phyloP scores from a whole-genome alignment of 164 flowering plant genomes.

The Magnolia kwangsiensis region DNA sequence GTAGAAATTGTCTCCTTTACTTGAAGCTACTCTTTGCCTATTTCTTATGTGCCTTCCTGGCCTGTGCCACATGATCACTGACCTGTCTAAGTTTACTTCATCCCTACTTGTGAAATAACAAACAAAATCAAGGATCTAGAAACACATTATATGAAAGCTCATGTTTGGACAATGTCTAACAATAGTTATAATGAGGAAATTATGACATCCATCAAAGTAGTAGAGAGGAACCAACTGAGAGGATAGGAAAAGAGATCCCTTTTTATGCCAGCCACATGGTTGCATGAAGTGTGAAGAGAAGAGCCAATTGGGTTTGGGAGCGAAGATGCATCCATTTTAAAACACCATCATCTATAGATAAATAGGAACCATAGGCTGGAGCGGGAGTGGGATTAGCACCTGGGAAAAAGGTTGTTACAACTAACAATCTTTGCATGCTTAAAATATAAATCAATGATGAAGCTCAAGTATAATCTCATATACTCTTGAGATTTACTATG shows the following conservation, averaged over 20 bases:
- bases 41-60: constrained; percentile 78
- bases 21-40: constrained; percentile 93
- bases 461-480: not conserved
- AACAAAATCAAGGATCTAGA: not conserved
- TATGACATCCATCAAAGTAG: too few relatives aligned
- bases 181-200: too few relatives aligned
- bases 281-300: not conserved
- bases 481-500: too few relatives aligned
- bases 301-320: not conserved
- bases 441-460: too few relatives aligned
- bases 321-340: not conserved
- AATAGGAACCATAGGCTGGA: not conserved
- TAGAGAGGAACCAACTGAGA: too few relatives aligned
- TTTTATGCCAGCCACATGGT: not conserved
- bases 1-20: constrained; percentile 86
- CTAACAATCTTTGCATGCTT: not conserved
- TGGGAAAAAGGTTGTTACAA: not conserved
- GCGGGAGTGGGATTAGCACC: not conserved
- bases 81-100: constrained; percentile 46
- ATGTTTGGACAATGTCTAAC: too few relatives aligned
- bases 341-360: not conserved
- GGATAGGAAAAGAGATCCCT: not conserved
- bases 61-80: constrained; percentile 70
- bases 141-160: not conserved
- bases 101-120: not conserved